A percentile compares a stretch with the other conserved stretches of the same genome.
Conservation (phyloP, 352 stramenopile genomes). For the Globisporangium ultimum region DNA sequence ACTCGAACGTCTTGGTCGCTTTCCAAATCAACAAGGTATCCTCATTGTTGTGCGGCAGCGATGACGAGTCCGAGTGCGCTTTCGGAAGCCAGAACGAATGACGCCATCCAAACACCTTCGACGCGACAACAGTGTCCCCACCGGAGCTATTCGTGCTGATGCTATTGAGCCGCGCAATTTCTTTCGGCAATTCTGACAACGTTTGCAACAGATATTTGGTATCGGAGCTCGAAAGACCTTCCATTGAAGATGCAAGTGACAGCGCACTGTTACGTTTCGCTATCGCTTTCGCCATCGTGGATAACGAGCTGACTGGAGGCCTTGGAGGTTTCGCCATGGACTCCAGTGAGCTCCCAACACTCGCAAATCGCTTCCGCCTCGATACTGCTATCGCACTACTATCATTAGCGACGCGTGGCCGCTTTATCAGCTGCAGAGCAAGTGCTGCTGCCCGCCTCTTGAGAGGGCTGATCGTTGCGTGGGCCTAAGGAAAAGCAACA, state of each 20-base stretch:
- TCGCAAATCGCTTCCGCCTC: no score
- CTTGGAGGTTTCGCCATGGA: no score
- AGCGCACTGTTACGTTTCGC: slow-evolving; percentile 9
- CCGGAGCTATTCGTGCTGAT: slow-evolving; percentile 16
- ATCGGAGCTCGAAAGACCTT: slow-evolving; percentile 32
- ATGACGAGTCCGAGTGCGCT: not conserved
- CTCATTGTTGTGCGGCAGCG: slow-evolving; percentile 5
- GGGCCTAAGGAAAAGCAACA: no score
- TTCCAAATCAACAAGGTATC: slow-evolving; percentile 34
- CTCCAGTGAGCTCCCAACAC: no score
- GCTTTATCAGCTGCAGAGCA: no score
- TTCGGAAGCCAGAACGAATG: slow-evolving; percentile 32
- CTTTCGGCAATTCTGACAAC: slow-evolving; percentile 30
- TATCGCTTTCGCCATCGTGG: not conserved
- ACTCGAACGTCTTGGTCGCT: slow-evolving; percentile 34
- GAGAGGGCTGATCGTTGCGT: no score
- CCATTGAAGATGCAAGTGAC: slow-evolving; percentile 37
- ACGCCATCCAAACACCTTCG: slow-evolving; percentile 30
- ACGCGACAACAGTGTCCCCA: slow-evolving; percentile 3
- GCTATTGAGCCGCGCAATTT: slow-evolving; percentile 36
- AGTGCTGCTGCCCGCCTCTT: no score
- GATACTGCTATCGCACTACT: no score
- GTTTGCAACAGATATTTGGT: slow-evolving; percentile 31
- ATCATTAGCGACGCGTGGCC: no score
- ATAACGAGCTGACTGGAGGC: no score